Evolutionary conservation across 2,329 filamentous ascomycete species (phyloP), one percentile per base, ranked within the genome.

Genomic region (Monilinia aucupariae): DNA sequence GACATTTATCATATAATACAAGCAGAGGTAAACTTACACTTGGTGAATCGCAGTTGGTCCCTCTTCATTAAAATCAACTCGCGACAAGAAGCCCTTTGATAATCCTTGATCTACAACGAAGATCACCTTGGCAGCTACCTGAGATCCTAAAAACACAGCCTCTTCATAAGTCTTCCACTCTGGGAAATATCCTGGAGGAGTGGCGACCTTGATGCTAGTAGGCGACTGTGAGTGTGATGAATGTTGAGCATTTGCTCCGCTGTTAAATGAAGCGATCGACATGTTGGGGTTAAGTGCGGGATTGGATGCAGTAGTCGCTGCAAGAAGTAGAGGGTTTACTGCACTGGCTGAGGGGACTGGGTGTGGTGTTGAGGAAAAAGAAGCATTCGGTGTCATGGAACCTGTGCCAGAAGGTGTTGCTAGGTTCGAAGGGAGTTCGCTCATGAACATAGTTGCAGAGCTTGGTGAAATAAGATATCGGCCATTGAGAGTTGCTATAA

Each of bases 391-490:
- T 1, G 93, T 97, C 76, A 96, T 94, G 20, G 92, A 86, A 41
- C 93, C 93, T 0, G 93, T 97, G 25, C 91, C 92, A 13, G 89
- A 83, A 1, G 94, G 94, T 0, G 94, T 97, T 37, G 90, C 92
- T 73, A 97, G 85, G 76, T 94, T 93, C 10, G 92, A 97, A 9
- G 94, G 94, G 45, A 97, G 86, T 76, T 99, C 94, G 27, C 92
- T 96, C 43, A 92, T 96, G 81, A 97, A 97, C 72, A 97, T 97
- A 49, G 92, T 97, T 58, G 91, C 92, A 1, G 91, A 93, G 34
- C 89, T 92, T 0, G 94, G 94, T 2, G 92, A 96, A 68, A 99
- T 87, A 61, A 97, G 83, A 75, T 96, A 94, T 68, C 92, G 92
- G 55, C 87, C 83, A 45, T 84, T 84, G 43, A 99, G 83, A 0